Conservation (phyloP, 139 green algal genomes). For the Zygnema circumcarinatum region DNA sequence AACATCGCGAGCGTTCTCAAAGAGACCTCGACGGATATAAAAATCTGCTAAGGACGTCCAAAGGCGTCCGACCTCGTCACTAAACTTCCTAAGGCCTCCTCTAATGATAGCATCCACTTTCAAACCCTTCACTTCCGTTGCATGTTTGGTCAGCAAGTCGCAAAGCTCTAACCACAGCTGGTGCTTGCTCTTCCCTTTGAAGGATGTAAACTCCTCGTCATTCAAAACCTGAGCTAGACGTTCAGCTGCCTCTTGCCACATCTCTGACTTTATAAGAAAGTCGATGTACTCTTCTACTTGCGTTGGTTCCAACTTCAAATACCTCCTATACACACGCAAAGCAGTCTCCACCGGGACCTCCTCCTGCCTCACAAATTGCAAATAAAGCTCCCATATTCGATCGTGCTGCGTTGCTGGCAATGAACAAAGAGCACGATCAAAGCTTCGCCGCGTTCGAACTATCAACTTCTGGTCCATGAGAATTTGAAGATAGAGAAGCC, state of each 20-base stretch:
- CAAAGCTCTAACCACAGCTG: slow-evolving; percentile 98
- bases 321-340: slow-evolving; percentile 91
- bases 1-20: slow-evolving; percentile 95
- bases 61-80: slow-evolving; percentile 91
- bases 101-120: slow-evolving; percentile 81
- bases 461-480: slow-evolving; percentile 74
- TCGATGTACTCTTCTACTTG: slow-evolving; percentile 96
- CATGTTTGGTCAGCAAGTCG: slow-evolving; percentile 79
- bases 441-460: slow-evolving; percentile 79
- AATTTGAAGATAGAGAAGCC: slow-evolving; percentile 89
- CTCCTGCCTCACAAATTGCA: slow-evolving; percentile 70
- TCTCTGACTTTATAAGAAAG: slow-evolving; percentile 71
- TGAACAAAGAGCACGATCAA: slow-evolving; percentile 88
- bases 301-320: slow-evolving; percentile 93
- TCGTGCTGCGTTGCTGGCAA: slow-evolving; percentile 98
- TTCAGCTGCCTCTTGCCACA: slow-evolving; percentile 73
- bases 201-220: slow-evolving; percentile 76
- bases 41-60: slow-evolving; percentile 96
- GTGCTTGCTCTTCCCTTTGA: slow-evolving; percentile 95
- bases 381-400: slow-evolving; percentile 91
- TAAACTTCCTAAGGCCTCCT: slow-evolving; percentile 85
- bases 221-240: slow-evolving; percentile 48
- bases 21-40: slow-evolving; percentile 92
- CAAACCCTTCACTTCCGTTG: slow-evolving; percentile 55
- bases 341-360: slow-evolving; percentile 90